These are phyloP conservation scores for Casuarina glauca DNA, from an alignment of 306 rosid genomes.

Conservation along the genomic window DNA sequence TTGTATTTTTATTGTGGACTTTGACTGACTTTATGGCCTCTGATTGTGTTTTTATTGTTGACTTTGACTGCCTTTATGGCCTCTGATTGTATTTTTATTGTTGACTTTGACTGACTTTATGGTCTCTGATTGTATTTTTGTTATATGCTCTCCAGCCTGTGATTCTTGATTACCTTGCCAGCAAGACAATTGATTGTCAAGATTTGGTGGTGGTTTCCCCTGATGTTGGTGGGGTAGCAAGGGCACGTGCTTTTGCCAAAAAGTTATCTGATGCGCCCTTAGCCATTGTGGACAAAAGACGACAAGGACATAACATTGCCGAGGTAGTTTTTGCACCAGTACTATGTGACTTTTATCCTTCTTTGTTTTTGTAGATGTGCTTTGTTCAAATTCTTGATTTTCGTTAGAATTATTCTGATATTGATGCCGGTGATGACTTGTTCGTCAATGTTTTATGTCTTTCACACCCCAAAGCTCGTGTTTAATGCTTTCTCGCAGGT, in stretches of 20 bases:
- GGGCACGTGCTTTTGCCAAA: conserved; percentile 99
- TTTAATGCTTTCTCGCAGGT: conserved; percentile 50
- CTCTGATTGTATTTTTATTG: conserved; percentile 27
- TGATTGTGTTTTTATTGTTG: conserved; percentile 30
- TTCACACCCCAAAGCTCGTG: not conserved
- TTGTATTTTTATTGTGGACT: conserved; percentile 20
- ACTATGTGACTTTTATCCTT: not conserved
- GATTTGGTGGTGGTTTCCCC: conserved; percentile 99
- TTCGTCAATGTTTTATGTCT: not conserved
- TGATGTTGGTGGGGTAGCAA: conserved; percentile 99
- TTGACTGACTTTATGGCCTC: conserved; percentile 14
- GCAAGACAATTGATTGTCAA: conserved; percentile 71
- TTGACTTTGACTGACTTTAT: conserved; percentile 15
- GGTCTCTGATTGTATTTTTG: conserved; percentile 38
- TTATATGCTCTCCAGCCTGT: conserved; percentile 60
- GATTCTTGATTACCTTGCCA: conserved; percentile 95
- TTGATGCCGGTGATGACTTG: not conserved
- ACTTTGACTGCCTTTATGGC: conserved; percentile 15
- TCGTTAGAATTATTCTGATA: not conserved
- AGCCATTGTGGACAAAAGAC: conserved; percentile 97
- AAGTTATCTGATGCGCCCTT: conserved; percentile 94
- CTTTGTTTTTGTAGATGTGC: not conserved
- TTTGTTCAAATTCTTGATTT: not conserved
- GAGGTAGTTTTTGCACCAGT: conserved; percentile 54
- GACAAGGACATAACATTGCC: conserved; percentile 88